Evolutionary conservation across 2,329 filamentous ascomycete genomes (phyloP).

Genomic region (Pestalotiopsis sp.): DNA sequence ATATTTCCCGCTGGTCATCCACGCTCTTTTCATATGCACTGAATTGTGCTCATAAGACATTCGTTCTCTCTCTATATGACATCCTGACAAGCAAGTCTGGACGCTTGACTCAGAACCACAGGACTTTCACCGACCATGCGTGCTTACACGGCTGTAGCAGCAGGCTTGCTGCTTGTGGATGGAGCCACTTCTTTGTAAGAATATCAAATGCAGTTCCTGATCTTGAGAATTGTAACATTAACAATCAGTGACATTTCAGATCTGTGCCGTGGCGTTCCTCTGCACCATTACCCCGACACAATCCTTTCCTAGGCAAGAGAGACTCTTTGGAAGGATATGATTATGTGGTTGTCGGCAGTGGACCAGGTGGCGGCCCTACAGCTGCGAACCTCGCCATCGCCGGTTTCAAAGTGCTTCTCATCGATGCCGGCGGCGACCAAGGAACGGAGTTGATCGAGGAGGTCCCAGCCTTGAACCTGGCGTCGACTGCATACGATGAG

Average conservation of each 20-base stretch:
- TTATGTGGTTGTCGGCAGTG: slow-evolving; percentile 50
- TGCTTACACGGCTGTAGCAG: not conserved
- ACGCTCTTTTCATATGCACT: not conserved
- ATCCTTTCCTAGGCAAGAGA: not conserved
- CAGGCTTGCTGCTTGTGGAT: not conserved
- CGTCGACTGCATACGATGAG: slow-evolving; percentile 40
- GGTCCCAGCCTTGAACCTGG: slow-evolving; percentile 47
- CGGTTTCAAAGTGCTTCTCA: slow-evolving; percentile 54
- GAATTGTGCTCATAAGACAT: not conserved
- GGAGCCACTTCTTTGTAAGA: not conserved
- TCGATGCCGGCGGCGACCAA: slow-evolving; percentile 58
- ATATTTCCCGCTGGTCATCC: not conserved
- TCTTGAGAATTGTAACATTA: not conserved
- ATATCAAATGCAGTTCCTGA: not conserved
- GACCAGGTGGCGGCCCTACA: slow-evolving; percentile 52
- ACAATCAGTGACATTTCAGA: not conserved
- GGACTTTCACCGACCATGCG: not conserved
- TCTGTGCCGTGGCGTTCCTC: not conserved
- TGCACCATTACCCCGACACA: not conserved
- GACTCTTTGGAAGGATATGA: slow-evolving; percentile 37
- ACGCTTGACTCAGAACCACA: not conserved
- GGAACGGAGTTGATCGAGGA: slow-evolving; percentile 40
- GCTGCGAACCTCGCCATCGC: slow-evolving; percentile 53
- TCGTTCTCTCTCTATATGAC: not conserved
- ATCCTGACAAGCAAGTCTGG: not conserved